These are phyloP conservation scores for Dalbergia cultrata DNA, from an alignment of 306 rosid species.

Conservation along the genomic window DNA sequence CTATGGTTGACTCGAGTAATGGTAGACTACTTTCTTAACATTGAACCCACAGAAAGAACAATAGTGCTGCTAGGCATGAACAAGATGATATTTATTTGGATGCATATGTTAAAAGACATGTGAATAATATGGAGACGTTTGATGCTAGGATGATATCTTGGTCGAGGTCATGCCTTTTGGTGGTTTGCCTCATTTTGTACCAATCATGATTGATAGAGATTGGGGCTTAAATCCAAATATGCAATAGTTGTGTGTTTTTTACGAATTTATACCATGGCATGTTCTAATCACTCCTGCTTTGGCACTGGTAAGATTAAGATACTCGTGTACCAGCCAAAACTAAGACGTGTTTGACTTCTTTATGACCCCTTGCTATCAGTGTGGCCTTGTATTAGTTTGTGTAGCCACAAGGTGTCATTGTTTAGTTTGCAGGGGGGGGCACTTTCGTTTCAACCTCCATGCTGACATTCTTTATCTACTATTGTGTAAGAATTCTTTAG, in stretches of 20 bases:
- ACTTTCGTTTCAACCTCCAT: neutral
- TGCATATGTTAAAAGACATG: neutral
- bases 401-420: neutral
- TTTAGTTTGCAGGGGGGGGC: slow-evolving; percentile 9
- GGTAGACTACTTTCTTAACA: slow-evolving; percentile 3
- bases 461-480: neutral
- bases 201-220: neutral
- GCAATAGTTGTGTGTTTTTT: neutral
- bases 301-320: neutral
- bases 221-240: neutral
- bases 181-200: neutral
- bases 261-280: neutral
- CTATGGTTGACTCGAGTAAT: slow-evolving; percentile 1
- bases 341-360: slow-evolving; percentile 6
- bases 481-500: neutral
- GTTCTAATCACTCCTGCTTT: slow-evolving; percentile 12
- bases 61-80: neutral
- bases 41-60: neutral
- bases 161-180: neutral
- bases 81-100: neutral
- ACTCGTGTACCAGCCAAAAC: neutral
- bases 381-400: slow-evolving; percentile 3
- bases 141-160: neutral
- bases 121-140: neutral
- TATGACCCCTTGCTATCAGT: neutral